Conservation (phyloP, 1,284 basidiomycete genomes). For the Leccinum cinnamomeum region DNA sequence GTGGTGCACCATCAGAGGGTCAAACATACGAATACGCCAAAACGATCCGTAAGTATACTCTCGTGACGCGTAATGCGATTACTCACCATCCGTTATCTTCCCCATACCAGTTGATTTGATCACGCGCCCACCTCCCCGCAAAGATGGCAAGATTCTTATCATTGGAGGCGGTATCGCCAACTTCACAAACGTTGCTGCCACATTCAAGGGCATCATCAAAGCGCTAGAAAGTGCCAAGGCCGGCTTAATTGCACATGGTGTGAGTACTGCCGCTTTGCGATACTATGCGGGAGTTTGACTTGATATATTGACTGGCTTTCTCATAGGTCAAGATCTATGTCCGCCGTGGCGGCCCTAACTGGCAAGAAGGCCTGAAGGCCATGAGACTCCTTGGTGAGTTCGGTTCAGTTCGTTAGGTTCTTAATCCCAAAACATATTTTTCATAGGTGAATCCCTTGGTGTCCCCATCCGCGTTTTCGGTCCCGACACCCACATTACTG, state of each 20-base stretch:
- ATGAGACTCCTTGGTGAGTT: conserved; percentile 86
- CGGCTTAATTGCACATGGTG: conserved; percentile 72
- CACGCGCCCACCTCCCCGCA: conserved; percentile 82
- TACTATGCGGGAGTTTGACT: not conserved
- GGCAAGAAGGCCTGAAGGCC: conserved; percentile 98
- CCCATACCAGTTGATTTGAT: conserved; percentile 78
- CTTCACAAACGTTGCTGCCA: conserved; percentile 99
- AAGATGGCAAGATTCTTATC: conserved; percentile 96
- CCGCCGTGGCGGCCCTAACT: conserved; percentile 98
- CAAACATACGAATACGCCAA: conserved; percentile 99
- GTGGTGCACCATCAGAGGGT: conserved; percentile 96
- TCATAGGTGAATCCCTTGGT: conserved; percentile 83
- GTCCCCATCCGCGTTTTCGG: conserved; percentile 97
- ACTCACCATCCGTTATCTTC: conserved; percentile 5
- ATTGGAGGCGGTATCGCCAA: conserved; percentile 99
- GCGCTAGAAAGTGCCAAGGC: conserved; percentile 94
- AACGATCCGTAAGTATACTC: conserved; percentile 75
- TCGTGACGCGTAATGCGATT: not conserved
- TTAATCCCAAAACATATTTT: not conserved
- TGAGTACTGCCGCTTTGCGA: conserved; percentile 8
- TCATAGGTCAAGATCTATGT: conserved; percentile 87
- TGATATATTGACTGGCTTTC: not conserved
- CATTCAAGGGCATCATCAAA: conserved; percentile 99
- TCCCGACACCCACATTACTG: conserved; percentile 98
- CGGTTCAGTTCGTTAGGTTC: not conserved